Base-by-base conservation (phyloP, 106 monocot species). In the Allium sativum region DNA sequence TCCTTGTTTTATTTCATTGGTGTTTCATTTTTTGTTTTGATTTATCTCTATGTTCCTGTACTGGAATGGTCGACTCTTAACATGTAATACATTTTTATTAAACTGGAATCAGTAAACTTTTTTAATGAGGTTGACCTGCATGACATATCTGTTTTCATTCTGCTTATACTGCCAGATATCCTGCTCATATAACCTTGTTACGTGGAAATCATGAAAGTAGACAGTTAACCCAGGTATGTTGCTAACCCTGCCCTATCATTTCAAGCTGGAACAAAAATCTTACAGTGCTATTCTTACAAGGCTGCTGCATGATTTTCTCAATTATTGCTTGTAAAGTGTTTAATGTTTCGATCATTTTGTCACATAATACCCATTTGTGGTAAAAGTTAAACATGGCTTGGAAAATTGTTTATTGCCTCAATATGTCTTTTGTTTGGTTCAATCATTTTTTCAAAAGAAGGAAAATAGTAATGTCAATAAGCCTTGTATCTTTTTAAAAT, bases 191-290 rank as follows among this genome's bases (percentile, higher is more conserved):
- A 52, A 92, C 92, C 21, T 73, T 92, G 52, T 74, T 92, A 66
- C 83, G 92, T 52, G 92, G 92, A 52, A 92, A 92, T 44, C 87
- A 92, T 79, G 92, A 92, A 81, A 92, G 92, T 70, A 77, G 92
- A 67, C 92, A 92, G 68, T 70, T 92, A 42, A 92, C 92, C 45
- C 87, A 92, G 83, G 92, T 92, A 83, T 59, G 12, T 12, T 40
- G 12, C 48, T 55, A 21, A 54, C 22, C 8, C 60, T 60, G 42
- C 14, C 0, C 3, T 50, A 15, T 12, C 48, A 3, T 50, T 50
- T 50, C 31, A 31, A 31, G 1, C 31, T 5, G 31, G 31, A 31
- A 31, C 31, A 2, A 31, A 31, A 31, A 31, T 31, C 31, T 31
- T 31, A 31, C 31, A 31, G 31, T 31, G 1, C 31, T 31, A 31